Evolutionary conservation across 2,329 filamentous ascomycete genomes (phyloP).

Genomic region (Paraphaeosphaeria minitans): DNA sequence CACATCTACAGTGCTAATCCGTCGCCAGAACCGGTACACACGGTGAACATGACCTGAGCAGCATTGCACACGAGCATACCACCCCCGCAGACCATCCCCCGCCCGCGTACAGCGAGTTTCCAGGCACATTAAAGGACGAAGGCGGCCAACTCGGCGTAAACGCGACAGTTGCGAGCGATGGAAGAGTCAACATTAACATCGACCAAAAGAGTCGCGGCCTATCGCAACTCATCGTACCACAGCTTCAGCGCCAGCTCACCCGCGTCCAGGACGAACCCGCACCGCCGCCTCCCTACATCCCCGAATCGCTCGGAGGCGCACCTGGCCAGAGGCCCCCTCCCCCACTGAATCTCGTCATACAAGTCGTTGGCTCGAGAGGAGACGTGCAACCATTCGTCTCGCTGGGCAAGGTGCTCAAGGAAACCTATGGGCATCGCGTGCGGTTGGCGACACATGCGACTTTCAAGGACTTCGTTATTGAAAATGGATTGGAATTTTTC

Average conservation of each 20-base stretch:
- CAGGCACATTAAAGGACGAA: constrained; percentile 47
- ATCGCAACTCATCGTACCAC: constrained; percentile 45
- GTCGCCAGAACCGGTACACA: constrained; percentile 17
- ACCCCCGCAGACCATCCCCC: constrained; percentile 35
- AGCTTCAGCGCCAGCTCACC: constrained; percentile 45
- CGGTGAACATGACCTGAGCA: constrained; percentile 22
- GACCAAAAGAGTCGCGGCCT: constrained; percentile 44
- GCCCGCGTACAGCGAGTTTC: constrained; percentile 49
- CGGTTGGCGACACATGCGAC: constrained; percentile 55
- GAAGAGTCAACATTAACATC: constrained; percentile 50
- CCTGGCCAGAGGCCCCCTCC: constrained; percentile 61
- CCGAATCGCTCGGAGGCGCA: constrained; percentile 70
- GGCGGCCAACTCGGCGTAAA: constrained; percentile 51
- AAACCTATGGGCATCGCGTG: constrained; percentile 55
- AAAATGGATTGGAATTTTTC: constrained; percentile 58
- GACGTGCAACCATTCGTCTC: constrained; percentile 59
- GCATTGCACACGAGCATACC: constrained; percentile 21
- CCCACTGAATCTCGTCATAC: constrained; percentile 56
- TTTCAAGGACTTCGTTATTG: constrained; percentile 56
- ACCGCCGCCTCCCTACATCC: constrained; percentile 72
- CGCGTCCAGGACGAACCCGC: constrained; percentile 56
- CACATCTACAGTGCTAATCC: constrained; percentile 15
- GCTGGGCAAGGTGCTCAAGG: constrained; percentile 55
- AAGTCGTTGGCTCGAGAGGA: constrained; percentile 56
- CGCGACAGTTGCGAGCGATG: constrained; percentile 49